Evolutionary conservation across 2,329 filamentous ascomycete species (phyloP).

Genomic region (Pseudocercospora eumusae): DNA sequence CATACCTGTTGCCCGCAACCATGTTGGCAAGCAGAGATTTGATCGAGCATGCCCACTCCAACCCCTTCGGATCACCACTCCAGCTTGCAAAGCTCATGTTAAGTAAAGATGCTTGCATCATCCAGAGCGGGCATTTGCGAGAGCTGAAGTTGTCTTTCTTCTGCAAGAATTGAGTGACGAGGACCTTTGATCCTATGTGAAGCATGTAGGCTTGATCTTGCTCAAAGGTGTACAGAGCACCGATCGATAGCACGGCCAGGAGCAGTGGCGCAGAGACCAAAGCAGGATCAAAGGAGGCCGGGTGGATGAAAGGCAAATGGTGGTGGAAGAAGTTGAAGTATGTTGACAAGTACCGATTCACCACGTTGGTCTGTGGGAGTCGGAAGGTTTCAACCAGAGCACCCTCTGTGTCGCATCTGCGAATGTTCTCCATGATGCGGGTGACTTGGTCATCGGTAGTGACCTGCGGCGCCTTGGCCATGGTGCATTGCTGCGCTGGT

Average conservation of each 20-base stretch:
- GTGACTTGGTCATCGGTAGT: slow-evolving; percentile 81
- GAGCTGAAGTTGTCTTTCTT: slow-evolving; percentile 99
- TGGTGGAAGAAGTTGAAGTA: slow-evolving; percentile 98
- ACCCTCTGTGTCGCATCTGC: slow-evolving; percentile 74
- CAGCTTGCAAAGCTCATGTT: slow-evolving; percentile 99
- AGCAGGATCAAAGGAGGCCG: slow-evolving; percentile 82
- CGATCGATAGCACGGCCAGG: slow-evolving; percentile 89
- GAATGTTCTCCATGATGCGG: slow-evolving; percentile 82
- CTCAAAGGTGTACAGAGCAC: slow-evolving; percentile 93
- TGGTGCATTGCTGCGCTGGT: slow-evolving; percentile 64
- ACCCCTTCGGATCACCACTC: slow-evolving; percentile 95
- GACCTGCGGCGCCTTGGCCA: slow-evolving; percentile 75
- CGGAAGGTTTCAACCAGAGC: slow-evolving; percentile 87
- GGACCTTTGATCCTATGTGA: slow-evolving; percentile 94
- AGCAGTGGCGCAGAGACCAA: slow-evolving; percentile 79
- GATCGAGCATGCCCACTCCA: slow-evolving; percentile 98
- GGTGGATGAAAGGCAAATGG: slow-evolving; percentile 92
- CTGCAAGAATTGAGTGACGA: slow-evolving; percentile 94
- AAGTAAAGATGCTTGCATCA: slow-evolving; percentile 92
- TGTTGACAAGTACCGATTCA: slow-evolving; percentile 91
- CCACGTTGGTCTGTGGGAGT: slow-evolving; percentile 72
- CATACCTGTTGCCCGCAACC: slow-evolving; percentile 96
- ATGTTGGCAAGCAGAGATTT: slow-evolving; percentile 98
- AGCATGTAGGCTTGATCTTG: slow-evolving; percentile 96
- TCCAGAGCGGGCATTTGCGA: slow-evolving; percentile 94